These are phyloP conservation scores for Colletotrichum noveboracense DNA, from an alignment of 2,329 filamentous ascomycete species.

Conservation along the genomic window DNA sequence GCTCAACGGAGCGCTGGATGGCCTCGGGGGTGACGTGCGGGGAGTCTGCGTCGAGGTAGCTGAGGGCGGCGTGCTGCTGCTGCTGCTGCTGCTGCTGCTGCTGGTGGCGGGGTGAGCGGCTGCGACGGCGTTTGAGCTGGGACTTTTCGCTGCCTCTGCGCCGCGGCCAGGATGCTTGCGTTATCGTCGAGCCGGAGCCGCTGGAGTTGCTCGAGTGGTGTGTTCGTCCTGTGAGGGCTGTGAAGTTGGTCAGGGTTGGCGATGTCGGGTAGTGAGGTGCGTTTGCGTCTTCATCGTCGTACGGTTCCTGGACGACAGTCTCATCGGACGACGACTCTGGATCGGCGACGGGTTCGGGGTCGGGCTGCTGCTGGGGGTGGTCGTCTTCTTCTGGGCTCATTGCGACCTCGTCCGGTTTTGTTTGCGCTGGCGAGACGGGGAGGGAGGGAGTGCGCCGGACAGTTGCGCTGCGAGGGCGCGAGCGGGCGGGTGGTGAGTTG, in stretches of 20 bases:
- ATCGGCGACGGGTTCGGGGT: not conserved
- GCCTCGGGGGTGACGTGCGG: constrained; percentile 45
- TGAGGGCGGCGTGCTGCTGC: constrained; percentile 41
- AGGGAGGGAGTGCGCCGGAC: constrained; percentile 8
- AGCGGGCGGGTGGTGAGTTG: constrained; percentile 8
- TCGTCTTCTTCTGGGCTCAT: not conserved
- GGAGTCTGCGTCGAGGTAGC: constrained; percentile 65
- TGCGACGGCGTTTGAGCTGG: constrained; percentile 20
- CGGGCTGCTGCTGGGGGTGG: not conserved
- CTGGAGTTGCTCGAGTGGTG: constrained; percentile 43
- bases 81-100: not conserved
- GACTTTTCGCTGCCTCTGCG: constrained; percentile 18
- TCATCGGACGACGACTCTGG: constrained; percentile 15
- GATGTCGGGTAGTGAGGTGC: constrained; percentile 25
- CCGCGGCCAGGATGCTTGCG: constrained; percentile 31
- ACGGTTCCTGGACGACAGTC: not conserved
- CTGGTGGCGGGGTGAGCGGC: constrained; percentile 11
- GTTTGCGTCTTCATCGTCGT: not conserved
- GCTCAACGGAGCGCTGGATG: constrained; percentile 35
- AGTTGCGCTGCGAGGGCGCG: constrained; percentile 15
- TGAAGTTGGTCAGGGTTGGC: constrained; percentile 31
- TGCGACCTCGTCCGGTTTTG: not conserved
- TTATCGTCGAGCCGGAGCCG: constrained; percentile 46
- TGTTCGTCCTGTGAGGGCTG: constrained; percentile 30
- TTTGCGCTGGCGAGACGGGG: not conserved